Percentiles rank a stretch among this genome's conserved stretches.
These are phyloP conservation scores for Pelargonium myrrhifolium DNA, from an alignment of 441 rosid genomes.

Conservation along the genomic window DNA sequence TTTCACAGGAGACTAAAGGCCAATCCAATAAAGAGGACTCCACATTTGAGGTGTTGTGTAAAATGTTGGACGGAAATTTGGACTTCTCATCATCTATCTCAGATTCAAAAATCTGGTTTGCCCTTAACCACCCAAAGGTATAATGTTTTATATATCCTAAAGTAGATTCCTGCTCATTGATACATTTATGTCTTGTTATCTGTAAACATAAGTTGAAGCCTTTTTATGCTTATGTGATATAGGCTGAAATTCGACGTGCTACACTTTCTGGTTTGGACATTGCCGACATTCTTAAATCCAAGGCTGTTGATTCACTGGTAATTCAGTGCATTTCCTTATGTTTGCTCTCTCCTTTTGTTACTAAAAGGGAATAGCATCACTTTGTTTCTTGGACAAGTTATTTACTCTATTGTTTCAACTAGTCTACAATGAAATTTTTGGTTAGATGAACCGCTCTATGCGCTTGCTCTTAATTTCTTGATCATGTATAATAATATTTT, in stretches of 20 bases:
- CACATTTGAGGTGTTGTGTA: slow-evolving; percentile 46
- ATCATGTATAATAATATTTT: neutral
- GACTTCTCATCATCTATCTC: slow-evolving; percentile 38
- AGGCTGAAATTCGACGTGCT: slow-evolving; percentile 84
- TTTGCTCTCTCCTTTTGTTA: slow-evolving; percentile 1
- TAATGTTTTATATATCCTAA: slow-evolving; percentile 1
- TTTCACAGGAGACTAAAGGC: slow-evolving; percentile 41
- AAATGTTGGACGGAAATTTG: slow-evolving; percentile 54
- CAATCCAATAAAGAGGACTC: slow-evolving; percentile 48
- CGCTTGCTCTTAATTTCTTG: neutral
- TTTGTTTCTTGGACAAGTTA: neutral
- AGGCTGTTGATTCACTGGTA: slow-evolving; percentile 57
- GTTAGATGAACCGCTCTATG: too few species aligned
- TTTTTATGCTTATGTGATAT: slow-evolving; percentile 21
- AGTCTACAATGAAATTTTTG: neutral
- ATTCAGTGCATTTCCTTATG: slow-evolving; percentile 14
- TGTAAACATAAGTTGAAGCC: slow-evolving; percentile 16
- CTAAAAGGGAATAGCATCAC: neutral
- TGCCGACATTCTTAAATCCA: slow-evolving; percentile 39
- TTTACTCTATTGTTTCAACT: neutral
- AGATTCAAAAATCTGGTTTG: slow-evolving; percentile 84
- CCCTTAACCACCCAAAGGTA: slow-evolving; percentile 90
- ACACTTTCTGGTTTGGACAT: slow-evolving; percentile 54
- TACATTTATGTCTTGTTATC: neutral
- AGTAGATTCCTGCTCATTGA: neutral